phyloP scores from a whole-genome alignment of 2,329 filamentous ascomycete genomes.

The Xylaria sp. region DNA sequence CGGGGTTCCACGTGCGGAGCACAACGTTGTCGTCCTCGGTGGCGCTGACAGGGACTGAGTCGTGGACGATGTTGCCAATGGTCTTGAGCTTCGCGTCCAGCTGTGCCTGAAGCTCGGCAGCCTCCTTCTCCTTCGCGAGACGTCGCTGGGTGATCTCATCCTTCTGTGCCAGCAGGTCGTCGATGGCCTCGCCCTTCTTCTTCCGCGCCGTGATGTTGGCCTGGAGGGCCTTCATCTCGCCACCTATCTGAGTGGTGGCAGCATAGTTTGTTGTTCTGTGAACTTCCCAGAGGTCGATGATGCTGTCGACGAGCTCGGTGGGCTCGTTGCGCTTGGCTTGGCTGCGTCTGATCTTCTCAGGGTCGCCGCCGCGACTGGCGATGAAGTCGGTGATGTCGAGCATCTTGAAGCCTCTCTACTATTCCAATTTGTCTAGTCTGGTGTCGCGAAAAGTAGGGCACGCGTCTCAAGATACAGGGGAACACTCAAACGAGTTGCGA shows the following conservation, averaged over 20 bases:
- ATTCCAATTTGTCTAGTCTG: too few relatives aligned
- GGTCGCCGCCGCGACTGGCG: conserved; percentile 82
- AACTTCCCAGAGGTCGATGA: conserved; percentile 81
- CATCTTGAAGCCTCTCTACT: conserved; percentile 18
- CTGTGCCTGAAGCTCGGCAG: conserved; percentile 33
- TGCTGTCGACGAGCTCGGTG: conserved; percentile 82
- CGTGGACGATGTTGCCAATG: conserved; percentile 89
- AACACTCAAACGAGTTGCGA: neutral
- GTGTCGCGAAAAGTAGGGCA: neutral
- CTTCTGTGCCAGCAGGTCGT: conserved; percentile 55
- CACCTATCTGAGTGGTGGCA: conserved; percentile 76
- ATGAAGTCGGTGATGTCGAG: conserved; percentile 69
- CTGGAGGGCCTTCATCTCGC: conserved; percentile 72
- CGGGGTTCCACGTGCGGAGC: conserved; percentile 73
- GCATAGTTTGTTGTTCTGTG: conserved; percentile 61
- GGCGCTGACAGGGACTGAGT: conserved; percentile 45
- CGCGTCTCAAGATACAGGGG: neutral
- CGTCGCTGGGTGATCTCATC: conserved; percentile 54
- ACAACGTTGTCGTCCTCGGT: conserved; percentile 71
- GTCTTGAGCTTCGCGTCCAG: conserved; percentile 74
- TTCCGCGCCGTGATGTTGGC: conserved; percentile 16
- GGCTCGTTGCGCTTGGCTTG: conserved; percentile 72
- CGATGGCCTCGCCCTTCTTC: conserved; percentile 72
- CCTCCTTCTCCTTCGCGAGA: conserved; percentile 71
- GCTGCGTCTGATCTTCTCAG: conserved; percentile 85